Evolutionary conservation across 805 yeast species (phyloP).

Genomic region (Saturnispora sanitii): DNA sequence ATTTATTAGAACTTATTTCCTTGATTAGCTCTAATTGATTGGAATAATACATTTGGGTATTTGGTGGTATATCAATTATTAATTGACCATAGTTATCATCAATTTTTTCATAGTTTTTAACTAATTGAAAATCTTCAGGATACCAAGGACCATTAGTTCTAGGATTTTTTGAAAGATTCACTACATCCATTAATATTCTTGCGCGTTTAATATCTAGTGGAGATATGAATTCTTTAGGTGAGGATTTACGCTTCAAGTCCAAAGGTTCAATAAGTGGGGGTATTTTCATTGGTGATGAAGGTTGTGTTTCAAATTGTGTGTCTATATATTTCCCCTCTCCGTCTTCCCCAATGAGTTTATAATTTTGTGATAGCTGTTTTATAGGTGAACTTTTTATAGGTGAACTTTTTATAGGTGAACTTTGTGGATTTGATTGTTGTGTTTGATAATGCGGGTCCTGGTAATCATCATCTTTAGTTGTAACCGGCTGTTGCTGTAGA

Average conservation of each 20-base stretch:
- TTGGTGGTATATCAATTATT: conserved; percentile 5
- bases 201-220: too few relatives aligned
- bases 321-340: too few relatives aligned
- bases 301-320: neutral
- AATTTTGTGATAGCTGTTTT: neutral
- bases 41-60: conserved; percentile 16
- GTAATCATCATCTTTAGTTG: conserved; percentile 1
- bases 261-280: too few relatives aligned
- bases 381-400: neutral
- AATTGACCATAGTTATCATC: conserved; percentile 5
- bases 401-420: neutral
- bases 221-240: too few relatives aligned
- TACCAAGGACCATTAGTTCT: conserved; percentile 23
- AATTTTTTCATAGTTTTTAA: conserved; percentile 15
- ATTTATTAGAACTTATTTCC: conserved; percentile 17
- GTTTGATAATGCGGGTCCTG: neutral
- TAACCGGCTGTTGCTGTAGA: too few relatives aligned
- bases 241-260: too few relatives aligned
- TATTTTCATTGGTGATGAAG: neutral
- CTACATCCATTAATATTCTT: too few relatives aligned
- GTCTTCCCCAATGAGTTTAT: too few relatives aligned
- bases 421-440: neutral
- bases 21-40: conserved; percentile 17
- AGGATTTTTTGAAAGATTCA: conserved; percentile 24
- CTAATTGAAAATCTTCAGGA: conserved; percentile 29